Evolutionary conservation across 2,329 filamentous ascomycete species (phyloP).

Genomic region (Aureobasidium pullulans): DNA sequence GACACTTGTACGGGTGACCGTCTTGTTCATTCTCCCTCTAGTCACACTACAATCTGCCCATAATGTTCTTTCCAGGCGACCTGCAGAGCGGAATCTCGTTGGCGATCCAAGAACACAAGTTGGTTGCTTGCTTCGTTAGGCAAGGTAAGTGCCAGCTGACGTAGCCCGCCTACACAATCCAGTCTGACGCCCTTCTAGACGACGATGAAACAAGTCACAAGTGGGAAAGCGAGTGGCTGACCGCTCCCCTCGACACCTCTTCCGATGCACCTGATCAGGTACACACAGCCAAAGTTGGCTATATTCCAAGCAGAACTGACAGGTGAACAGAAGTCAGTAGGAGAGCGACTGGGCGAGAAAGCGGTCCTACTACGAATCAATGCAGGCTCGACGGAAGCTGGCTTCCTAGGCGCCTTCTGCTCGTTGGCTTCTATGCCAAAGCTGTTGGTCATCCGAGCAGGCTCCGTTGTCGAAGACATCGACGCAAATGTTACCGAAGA

Average conservation of each 20-base stretch:
- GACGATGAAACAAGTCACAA: conserved; percentile 57
- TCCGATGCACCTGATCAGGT: neutral
- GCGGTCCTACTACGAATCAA: conserved; percentile 64
- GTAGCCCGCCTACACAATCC: neutral
- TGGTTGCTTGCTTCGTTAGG: conserved; percentile 77
- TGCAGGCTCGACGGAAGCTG: conserved; percentile 71
- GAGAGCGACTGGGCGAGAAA: conserved; percentile 48
- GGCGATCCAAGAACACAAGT: conserved; percentile 67
- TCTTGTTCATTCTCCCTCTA: neutral
- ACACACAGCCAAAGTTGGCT: neutral
- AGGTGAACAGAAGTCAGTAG: conserved; percentile 12
- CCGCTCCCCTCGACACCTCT: neutral
- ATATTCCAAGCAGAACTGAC: neutral
- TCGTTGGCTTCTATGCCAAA: conserved; percentile 72
- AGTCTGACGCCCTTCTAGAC: conserved; percentile 42
- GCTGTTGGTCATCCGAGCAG: conserved; percentile 58
- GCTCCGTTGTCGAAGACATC: conserved; percentile 13
- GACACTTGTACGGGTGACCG: neutral
- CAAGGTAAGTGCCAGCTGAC: conserved; percentile 15
- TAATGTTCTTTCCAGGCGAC: conserved; percentile 75
- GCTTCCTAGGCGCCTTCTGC: conserved; percentile 74
- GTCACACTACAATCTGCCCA: neutral
- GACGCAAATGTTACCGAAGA: conserved; percentile 12
- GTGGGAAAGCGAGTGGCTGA: conserved; percentile 29
- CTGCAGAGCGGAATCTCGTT: conserved; percentile 72